Base-by-base conservation (phyloP, 768 basidiomycete species). In the Lentinus brumalis region DNA sequence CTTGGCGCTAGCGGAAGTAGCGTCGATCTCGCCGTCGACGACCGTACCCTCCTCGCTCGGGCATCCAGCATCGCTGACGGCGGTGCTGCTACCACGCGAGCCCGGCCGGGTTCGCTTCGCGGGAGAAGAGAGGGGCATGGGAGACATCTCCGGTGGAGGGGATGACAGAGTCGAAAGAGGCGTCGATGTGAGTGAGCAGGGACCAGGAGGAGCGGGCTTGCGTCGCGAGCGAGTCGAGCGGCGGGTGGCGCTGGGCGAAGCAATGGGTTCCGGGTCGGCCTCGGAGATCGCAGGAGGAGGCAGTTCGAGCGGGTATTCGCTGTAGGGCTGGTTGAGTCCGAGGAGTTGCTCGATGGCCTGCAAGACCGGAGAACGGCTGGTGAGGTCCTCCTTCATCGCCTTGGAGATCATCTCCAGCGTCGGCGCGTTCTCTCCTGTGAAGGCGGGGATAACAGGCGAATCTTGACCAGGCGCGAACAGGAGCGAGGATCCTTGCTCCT, bases 11-110 rank as follows among this genome's bases (percentile, higher is more conserved):
- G 44, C 32, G 21, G 52, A 32, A 12, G 30, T 35, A 1, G 40
- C 18, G 1, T 49, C 57, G 26, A 26, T 40, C n/a, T 63, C 62
- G 8, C 32, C 15, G 32, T 59, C 62, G 39, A 63, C 62, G 8
- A 59, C 62, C 1, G 62, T 63, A 8, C 62, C 62, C 54, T 63
- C 62, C 54, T 63, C 62, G 54, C 62, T 63, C 47, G 57, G 57
- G n/a, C 58, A 57, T 10, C 56, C 61, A 0, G 51, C 49, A 35
- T 63, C 62, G 62, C 62, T 63, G 30, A 63, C 62, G 5, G 62
- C 62, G 29, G 62, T 63, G 58, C 62, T 63, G 49, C 62, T 63
- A 29, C 62, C 62, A 38, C 62, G 59, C 44, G 62, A 63, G 11
- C 50, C 51, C 18, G 26, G 4, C 39, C 35, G 38, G 12, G 46